Evolutionary conservation across 2,329 filamentous ascomycete genomes (phyloP), one percentile per base, ranked within the genome.

Genomic region (Microsporum audouinii): DNA sequence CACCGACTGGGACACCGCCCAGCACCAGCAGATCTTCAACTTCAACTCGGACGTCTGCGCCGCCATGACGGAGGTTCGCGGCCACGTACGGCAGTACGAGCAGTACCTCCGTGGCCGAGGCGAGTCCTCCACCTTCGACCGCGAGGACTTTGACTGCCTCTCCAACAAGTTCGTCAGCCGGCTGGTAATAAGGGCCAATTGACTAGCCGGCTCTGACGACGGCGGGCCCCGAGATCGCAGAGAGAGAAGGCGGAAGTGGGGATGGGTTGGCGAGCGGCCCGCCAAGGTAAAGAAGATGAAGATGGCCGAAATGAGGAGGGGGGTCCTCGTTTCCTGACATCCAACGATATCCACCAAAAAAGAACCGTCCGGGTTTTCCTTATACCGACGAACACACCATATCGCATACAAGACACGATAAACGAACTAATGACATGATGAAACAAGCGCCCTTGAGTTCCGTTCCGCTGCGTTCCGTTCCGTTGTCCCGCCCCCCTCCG

Each of bases 131-230:
- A 89, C 87, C 75, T 97, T 96, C 75, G 88, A 96, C 78, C 86
- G 89, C 68, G 84, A 87, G 69, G 89, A 97, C 78, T 97, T 96
- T 72, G 92, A 97, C 79, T 94, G 87, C 63, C 77, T 97, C 72
- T 95, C 91, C 59, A 96, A 96, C 81, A 97, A 96, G 80, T 96
- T 97, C 80, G 79, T 96, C 68, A 95, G 91, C 41, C 95, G 95
- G 78, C 84, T 97, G 71, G 91, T 96, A 73, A 96, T 96, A 75
- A 90, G 92, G 69, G 89, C 92, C 70, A 95, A 95, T 79, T 95
- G 49, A 53, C 49, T 53, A 53, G 49, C 49, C 49, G 49, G 29
- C 49, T 29, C 49, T 33, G 49, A 53, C 49, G 49, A 53, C 1
- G 12, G 31, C 5, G 49, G 49, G 29, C 49, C 49, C 8, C 49